Base-by-base conservation (phyloP, 2,329 filamentous ascomycete species). In the Salinomyces thailandicus region DNA sequence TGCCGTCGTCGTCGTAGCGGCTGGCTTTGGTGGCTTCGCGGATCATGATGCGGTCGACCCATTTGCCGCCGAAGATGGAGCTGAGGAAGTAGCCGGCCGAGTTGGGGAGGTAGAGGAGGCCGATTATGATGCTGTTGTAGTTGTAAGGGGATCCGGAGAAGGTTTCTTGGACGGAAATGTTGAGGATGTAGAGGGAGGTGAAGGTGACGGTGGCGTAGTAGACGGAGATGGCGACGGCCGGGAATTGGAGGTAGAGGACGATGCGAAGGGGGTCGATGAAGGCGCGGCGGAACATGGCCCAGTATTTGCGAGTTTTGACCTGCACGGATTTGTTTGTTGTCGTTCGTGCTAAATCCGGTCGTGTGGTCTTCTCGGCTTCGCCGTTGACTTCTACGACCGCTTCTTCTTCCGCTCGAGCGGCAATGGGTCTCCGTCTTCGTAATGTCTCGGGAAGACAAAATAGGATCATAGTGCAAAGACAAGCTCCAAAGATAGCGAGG, bases 41-140 rank as follows among this genome's bases (percentile, higher is more conserved):
- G 19, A 73, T 68, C 85, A 91, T 91, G 59, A 91, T 89, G 13
- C 60, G 62, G 55, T 93, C 85, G 48, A 83, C 79, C 85, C 84
- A 91, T 28, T 67, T 68, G 0, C 84, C 85, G 27, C 83, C 82
- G 22, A 83, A 61, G 2, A 84, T 50, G 28, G 79, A 81, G 0
- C 79, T 72, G 4, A 75, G 44, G 31, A 87, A 63, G 59, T 89
- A 91, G 3, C 85, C 85, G 4, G 83, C 41, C 0, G 79, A 81
- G 27, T 75, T 74, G 0, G 84, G 81, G n/a, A 89, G 72, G 55
- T 91, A 91, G 15, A 86, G 64, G 22, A 85, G 62, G 8, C 85
- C 85, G 36, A 91, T 65, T 35, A 84, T 74, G 46, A 85, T 66
- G 30, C 76, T 73, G 5, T 65, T 61, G 56, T 77, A 91, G 50